Percentiles rank a stretch among this genome's conserved stretches.
These are phyloP conservation scores for Chrysopogon serrulatus DNA, from an alignment of 176 grass and related monocot genomes.

Conservation along the genomic window DNA sequence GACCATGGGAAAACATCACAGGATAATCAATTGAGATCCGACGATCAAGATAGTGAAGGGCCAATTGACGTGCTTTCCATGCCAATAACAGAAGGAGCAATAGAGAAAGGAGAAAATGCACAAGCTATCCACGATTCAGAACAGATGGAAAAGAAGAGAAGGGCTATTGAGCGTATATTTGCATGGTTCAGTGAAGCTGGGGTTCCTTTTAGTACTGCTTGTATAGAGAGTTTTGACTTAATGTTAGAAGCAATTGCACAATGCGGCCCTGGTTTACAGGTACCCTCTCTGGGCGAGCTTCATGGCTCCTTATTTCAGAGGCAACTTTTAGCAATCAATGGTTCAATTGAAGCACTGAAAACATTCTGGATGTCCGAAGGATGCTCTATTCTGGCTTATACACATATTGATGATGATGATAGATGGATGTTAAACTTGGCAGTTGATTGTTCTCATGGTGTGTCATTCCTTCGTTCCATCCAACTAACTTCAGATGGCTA, in stretches of 20 bases:
- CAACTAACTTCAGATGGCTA: not conserved
- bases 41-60: not conserved
- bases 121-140: not conserved
- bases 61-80: not conserved
- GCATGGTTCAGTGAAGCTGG: constrained; percentile 13
- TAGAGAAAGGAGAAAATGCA: not conserved
- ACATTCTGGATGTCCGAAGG: not conserved
- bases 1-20: not conserved
- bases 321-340: not conserved
- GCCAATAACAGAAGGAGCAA: not conserved
- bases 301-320: not conserved
- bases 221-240: not conserved
- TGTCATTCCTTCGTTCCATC: not conserved
- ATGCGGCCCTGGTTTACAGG: not conserved
- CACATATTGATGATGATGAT: not conserved
- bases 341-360: not conserved
- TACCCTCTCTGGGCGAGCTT: not conserved
- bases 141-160: not conserved
- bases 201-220: not conserved
- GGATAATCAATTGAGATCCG: not conserved
- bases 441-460: not conserved
- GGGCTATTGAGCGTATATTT: not conserved
- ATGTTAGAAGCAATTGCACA: constrained; percentile 1
- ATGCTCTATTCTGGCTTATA: constrained; percentile 20
- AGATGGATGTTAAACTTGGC: not conserved